A percentile compares a stretch with the other conserved stretches of the same genome.
Conservation (phyloP, 306 rosid genomes). For the Dryas octopetala region DNA sequence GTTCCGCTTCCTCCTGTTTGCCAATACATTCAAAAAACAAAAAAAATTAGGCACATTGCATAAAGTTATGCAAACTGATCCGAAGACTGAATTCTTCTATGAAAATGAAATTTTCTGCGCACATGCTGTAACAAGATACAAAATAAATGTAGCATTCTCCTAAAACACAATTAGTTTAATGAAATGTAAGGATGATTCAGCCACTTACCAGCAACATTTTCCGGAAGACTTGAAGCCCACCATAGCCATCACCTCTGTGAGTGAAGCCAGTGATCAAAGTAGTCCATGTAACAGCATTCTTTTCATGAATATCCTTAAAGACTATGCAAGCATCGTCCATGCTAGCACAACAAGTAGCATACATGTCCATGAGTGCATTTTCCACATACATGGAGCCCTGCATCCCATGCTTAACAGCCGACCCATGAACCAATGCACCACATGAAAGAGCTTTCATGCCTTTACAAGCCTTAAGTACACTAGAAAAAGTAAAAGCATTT, state of each 20-base stretch:
- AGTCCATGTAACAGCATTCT: constrained; percentile 70
- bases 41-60: constrained; percentile 8
- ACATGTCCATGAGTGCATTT: constrained; percentile 69
- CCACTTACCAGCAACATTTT: constrained; percentile 61
- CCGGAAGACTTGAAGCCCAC: constrained; percentile 55
- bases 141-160: not conserved
- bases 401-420: constrained; percentile 49
- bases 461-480: constrained; percentile 67
- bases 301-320: constrained; percentile 42
- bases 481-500: constrained; percentile 64
- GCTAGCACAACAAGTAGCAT: constrained; percentile 55
- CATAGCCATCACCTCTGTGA: constrained; percentile 60
- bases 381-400: constrained; percentile 55
- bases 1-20: constrained; percentile 67
- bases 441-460: constrained; percentile 50
- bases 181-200: not conserved
- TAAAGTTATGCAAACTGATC: not conserved
- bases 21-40: constrained; percentile 20
- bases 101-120: too few species aligned
- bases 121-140: not conserved
- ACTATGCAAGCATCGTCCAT: constrained; percentile 54
- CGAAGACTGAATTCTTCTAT: not conserved
- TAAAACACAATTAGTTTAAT: not conserved
- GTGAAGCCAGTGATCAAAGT: constrained; percentile 75
- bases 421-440: constrained; percentile 57